These are phyloP conservation scores for Parasarocladium wereldwijsianum DNA, from an alignment of 2,329 filamentous ascomycete species.

Conservation along the genomic window DNA sequence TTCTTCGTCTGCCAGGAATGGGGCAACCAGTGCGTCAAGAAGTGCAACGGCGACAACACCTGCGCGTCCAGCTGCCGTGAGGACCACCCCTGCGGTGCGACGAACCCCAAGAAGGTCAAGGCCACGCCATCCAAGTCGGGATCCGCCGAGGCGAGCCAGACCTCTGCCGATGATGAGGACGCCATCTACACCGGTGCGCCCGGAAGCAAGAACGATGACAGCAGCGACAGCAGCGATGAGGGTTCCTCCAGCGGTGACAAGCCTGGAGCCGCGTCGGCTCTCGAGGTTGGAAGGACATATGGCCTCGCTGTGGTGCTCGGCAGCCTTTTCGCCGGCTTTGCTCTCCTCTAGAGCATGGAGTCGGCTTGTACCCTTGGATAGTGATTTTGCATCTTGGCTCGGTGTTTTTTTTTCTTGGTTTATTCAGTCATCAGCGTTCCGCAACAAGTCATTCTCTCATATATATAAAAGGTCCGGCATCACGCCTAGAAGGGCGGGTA, in stretches of 20 bases:
- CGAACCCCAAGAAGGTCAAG: conserved; percentile 46
- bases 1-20: conserved; percentile 63
- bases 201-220: conserved; percentile 9
- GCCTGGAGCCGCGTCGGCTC: conserved; percentile 12
- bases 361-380: neutral
- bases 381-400: neutral
- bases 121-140: conserved; percentile 28
- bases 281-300: conserved; percentile 21
- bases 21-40: conserved; percentile 51
- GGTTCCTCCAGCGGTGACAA: conserved; percentile 6
- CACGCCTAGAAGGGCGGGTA: too few species aligned
- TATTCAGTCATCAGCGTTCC: neutral
- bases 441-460: too few species aligned
- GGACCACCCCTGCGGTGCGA: conserved; percentile 60
- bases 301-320: conserved; percentile 22
- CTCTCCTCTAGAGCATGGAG: conserved; percentile 18
- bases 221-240: conserved; percentile 7
- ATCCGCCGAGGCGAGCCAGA: conserved; percentile 23
- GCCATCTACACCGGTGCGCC: conserved; percentile 22
- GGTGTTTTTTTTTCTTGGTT: neutral
- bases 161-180: conserved; percentile 15
- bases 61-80: conserved; percentile 45
- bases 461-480: too few species aligned
- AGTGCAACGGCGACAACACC: conserved; percentile 53
- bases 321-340: conserved; percentile 24